Conservation (phyloP, 2,329 filamentous ascomycete species). For the Clonostachys chloroleuca region DNA sequence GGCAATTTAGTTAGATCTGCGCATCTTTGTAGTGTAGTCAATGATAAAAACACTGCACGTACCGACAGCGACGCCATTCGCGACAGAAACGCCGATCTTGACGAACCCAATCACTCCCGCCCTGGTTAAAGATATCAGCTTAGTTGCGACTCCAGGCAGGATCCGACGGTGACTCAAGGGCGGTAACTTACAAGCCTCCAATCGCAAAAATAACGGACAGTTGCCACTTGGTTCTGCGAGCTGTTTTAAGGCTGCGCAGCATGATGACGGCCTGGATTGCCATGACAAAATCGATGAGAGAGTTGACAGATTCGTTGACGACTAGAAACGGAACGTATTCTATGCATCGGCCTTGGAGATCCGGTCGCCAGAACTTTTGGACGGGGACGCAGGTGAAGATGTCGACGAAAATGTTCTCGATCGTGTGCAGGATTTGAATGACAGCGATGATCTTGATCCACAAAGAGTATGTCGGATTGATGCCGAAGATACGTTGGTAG, state of each 20-base stretch:
- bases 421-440: not conserved
- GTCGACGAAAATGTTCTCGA: not conserved
- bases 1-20: no score
- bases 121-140: no score
- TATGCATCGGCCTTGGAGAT: not conserved
- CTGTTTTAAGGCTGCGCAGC: not conserved
- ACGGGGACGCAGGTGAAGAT: slow-evolving; percentile 1
- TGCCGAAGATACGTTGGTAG: not conserved
- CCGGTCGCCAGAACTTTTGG: not conserved
- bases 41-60: no score
- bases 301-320: not conserved
- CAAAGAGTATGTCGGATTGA: not conserved
- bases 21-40: no score
- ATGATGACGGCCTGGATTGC: not conserved
- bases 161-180: no score
- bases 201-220: not conserved
- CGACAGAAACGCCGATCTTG: no score
- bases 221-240: not conserved
- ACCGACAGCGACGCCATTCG: no score
- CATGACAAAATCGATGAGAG: slow-evolving; percentile 1
- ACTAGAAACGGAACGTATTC: not conserved
- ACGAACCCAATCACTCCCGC: no score
- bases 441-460: not conserved
- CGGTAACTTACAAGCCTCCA: no score
- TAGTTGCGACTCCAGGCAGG: no score